These are phyloP conservation scores for Psilocybe sp. DNA, from an alignment of 768 basidiomycete species.

Conservation along the genomic window DNA sequence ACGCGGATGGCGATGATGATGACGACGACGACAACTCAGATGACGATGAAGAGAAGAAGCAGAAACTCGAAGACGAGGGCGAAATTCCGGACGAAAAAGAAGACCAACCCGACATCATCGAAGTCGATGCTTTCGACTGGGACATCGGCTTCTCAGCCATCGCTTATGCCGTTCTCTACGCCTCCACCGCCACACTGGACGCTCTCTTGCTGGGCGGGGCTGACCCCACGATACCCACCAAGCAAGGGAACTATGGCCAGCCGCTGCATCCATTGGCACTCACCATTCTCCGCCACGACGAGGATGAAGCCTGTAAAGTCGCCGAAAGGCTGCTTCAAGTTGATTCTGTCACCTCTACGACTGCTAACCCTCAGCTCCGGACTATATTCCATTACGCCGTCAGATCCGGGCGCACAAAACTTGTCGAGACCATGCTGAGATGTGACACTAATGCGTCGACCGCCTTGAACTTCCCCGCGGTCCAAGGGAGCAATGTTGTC, in stretches of 20 bases:
- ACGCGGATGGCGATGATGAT: conserved; percentile 20
- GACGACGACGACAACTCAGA: conserved; percentile 19
- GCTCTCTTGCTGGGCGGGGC: conserved; percentile 46
- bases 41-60: conserved; percentile 7
- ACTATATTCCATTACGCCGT: conserved; percentile 44
- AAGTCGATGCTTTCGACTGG: conserved; percentile 55
- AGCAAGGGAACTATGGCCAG: conserved; percentile 19
- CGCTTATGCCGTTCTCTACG: conserved; percentile 47
- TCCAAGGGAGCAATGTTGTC: conserved; percentile 20
- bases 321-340: conserved; percentile 37
- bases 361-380: conserved; percentile 30
- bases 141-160: conserved; percentile 54
- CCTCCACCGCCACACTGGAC: conserved; percentile 41
- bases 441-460: conserved; percentile 37
- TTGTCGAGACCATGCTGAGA: conserved; percentile 38
- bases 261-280: conserved; percentile 37
- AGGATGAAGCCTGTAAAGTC: conserved; percentile 36
- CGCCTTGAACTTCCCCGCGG: conserved; percentile 36
- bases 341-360: conserved; percentile 38
- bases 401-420: conserved; percentile 28
- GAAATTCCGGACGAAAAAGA: conserved; percentile 47
- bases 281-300: conserved; percentile 37
- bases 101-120: conserved; percentile 53
- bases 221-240: conserved; percentile 35
- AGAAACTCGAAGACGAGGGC: conserved; percentile 12